These are phyloP conservation scores for Yamadazyma nakazawae DNA, from an alignment of 805 yeast genomes.

Conservation along the genomic window DNA sequence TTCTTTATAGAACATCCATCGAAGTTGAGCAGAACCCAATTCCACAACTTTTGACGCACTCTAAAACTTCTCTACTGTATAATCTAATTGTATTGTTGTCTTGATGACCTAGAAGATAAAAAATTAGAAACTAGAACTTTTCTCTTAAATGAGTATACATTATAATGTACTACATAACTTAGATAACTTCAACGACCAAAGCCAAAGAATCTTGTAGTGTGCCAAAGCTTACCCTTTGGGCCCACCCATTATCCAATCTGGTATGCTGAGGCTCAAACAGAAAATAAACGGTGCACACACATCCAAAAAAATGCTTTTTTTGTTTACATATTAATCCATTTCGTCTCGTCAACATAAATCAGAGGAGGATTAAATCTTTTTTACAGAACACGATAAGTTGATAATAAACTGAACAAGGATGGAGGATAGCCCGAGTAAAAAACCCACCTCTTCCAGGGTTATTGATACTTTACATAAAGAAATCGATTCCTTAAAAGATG, in stretches of 20 bases:
- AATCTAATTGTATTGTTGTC: no score
- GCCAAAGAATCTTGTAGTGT: background rate
- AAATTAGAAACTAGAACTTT: no score
- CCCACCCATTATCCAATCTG: background rate
- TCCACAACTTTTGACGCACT: no score
- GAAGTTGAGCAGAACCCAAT: no score
- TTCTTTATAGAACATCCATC: no score
- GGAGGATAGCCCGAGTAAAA: slow-evolving; percentile 24
- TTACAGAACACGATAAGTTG: background rate
- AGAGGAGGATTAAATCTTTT: background rate
- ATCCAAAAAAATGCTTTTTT: background rate
- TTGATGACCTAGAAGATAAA: no score
- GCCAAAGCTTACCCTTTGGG: background rate
- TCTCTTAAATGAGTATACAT: no score
- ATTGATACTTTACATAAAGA: slow-evolving; percentile 54
- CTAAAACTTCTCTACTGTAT: no score
- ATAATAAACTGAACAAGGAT: slow-evolving; percentile 3
- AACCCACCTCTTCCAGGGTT: slow-evolving; percentile 27
- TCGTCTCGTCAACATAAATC: slow-evolving; percentile 8
- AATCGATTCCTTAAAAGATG: slow-evolving; percentile 43
- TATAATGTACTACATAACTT: no score
- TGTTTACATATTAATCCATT: slow-evolving; percentile 6
- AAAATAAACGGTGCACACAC: slow-evolving; percentile 2
- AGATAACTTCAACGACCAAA: no score
- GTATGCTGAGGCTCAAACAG: slow-evolving; percentile 1